Percentiles rank a stretch among this genome's conserved stretches.
These are phyloP conservation scores for Pseudozyma hubeiensis DNA, from an alignment of 1,284 basidiomycete species.

Conservation along the genomic window DNA sequence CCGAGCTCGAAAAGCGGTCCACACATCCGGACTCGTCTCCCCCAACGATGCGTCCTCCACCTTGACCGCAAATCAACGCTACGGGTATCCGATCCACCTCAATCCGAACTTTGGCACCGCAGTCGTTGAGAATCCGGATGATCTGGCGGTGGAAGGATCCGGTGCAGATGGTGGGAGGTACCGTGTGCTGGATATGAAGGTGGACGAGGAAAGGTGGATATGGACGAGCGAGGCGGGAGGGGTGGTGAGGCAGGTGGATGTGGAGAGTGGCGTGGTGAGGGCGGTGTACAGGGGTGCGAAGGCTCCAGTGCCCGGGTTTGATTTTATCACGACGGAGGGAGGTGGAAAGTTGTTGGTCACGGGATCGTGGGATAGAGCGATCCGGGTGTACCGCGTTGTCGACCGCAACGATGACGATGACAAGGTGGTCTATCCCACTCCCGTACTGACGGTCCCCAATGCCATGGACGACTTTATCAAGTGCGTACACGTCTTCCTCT, in stretches of 20 bases:
- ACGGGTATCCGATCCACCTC: slow-evolving; percentile 45
- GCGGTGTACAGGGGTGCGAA: slow-evolving; percentile 34
- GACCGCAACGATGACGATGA: not conserved
- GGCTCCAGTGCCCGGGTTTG: slow-evolving; percentile 26
- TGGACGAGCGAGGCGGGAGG: slow-evolving; percentile 41
- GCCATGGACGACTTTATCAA: slow-evolving; percentile 55
- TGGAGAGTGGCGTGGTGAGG: slow-evolving; percentile 23
- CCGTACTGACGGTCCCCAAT: slow-evolving; percentile 2
- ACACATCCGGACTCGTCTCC: slow-evolving; percentile 21
- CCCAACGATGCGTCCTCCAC: not conserved
- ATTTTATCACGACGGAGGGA: not conserved
- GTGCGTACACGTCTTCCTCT: slow-evolving; percentile 23
- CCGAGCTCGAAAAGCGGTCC: slow-evolving; percentile 32
- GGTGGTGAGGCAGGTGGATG: slow-evolving; percentile 25
- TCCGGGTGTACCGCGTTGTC: slow-evolving; percentile 22
- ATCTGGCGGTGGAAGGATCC: slow-evolving; percentile 28
- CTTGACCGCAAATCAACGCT: slow-evolving; percentile 4
- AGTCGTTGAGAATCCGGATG: slow-evolving; percentile 1
- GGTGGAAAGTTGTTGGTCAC: slow-evolving; percentile 25
- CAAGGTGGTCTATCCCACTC: not conserved
- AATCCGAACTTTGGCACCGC: slow-evolving; percentile 16
- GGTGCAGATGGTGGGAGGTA: slow-evolving; percentile 38
- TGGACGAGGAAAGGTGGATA: not conserved
- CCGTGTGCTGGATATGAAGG: slow-evolving; percentile 19
- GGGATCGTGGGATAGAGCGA: slow-evolving; percentile 43